Base-by-base conservation (phyloP, 768 basidiomycete genomes). In the Filobasidium wieringae region DNA sequence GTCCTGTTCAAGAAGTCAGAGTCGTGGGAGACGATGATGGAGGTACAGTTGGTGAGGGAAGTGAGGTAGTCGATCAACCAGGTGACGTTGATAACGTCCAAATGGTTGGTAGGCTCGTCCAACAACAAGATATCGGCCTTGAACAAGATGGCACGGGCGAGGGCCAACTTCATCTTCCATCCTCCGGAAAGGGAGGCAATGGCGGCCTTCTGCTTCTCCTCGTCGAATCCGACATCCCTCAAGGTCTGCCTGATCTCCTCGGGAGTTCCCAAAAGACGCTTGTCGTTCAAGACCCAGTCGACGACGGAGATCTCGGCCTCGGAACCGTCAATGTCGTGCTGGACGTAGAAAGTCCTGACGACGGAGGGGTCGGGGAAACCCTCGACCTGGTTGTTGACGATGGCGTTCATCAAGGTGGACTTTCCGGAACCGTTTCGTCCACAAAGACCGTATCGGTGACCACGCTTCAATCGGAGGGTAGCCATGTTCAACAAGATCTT, bases 111-210 rank as follows among this genome's bases (percentile, higher is more conserved):
- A 43, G 91, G 91, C 79, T 95, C 91, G 76, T 95, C 91, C 64
- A 93, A 87, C 27, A 95, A 78, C 51, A 96, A 84, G 70, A 96
- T 96, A 70, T 96, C 92, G 62, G 92, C 92, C 79, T 86, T 88
- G 86, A 96, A 96, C 43, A 96, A 80, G 84, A 96, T 93, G 51
- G 92, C 92, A 62, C 92, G 83, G 58, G 92, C 92, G 61, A 96
- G 83, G 37, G 92, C 92, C 63, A 96, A 85, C 82, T 95, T 96
- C 92, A 96, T 96, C 82, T 96, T 96, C 92, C 92, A 95, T 79
- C 92, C 92, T 82, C 92, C 92, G 41, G 92, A 96, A 37, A 96
- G 79, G 58, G 83, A 83, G 63, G 91, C 88, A 64, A 95, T 95
- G 37, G 88, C 77, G 62, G 86, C 80, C 63, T 77, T 78, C 77